These are phyloP conservation scores for Excoecaria agallocha DNA, from an alignment of 345 rosid species.

Conservation along the genomic window DNA sequence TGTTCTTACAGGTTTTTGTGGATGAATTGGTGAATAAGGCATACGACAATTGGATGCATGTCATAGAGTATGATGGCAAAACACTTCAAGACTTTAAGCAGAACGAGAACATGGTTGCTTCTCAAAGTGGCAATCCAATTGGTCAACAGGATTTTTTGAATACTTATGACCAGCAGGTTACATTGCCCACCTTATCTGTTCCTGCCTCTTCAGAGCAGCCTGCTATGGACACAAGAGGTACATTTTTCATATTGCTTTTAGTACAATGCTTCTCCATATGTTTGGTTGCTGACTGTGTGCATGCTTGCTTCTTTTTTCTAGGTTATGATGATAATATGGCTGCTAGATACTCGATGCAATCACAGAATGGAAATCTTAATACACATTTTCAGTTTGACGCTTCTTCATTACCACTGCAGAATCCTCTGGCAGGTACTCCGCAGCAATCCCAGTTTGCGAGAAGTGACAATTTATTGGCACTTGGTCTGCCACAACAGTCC, in stretches of 20 bases:
- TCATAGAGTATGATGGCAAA: constrained; percentile 32
- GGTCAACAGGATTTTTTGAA: too few relatives aligned
- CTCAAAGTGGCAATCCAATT: too few relatives aligned
- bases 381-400: constrained; percentile 48
- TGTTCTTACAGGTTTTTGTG: constrained; percentile 22
- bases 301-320: neutral
- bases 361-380: constrained; percentile 45
- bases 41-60: constrained; percentile 32
- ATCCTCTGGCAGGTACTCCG: constrained; percentile 27
- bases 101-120: too few relatives aligned
- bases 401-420: constrained; percentile 49
- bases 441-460: constrained; percentile 42
- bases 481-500: constrained; percentile 42
- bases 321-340: constrained; percentile 51
- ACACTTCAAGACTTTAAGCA: neutral
- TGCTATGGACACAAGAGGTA: too few relatives aligned
- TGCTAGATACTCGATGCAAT: constrained; percentile 42
- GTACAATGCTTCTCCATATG: too few relatives aligned
- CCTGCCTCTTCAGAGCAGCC: too few relatives aligned
- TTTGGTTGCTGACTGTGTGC: too few relatives aligned
- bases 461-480: constrained; percentile 34
- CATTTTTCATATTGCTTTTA: too few relatives aligned
- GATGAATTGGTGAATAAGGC: constrained; percentile 30
- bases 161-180: too few relatives aligned
- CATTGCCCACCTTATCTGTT: too few relatives aligned